Conservation (phyloP, 805 yeast genomes). For the Barnettozyma wickerhamii region DNA sequence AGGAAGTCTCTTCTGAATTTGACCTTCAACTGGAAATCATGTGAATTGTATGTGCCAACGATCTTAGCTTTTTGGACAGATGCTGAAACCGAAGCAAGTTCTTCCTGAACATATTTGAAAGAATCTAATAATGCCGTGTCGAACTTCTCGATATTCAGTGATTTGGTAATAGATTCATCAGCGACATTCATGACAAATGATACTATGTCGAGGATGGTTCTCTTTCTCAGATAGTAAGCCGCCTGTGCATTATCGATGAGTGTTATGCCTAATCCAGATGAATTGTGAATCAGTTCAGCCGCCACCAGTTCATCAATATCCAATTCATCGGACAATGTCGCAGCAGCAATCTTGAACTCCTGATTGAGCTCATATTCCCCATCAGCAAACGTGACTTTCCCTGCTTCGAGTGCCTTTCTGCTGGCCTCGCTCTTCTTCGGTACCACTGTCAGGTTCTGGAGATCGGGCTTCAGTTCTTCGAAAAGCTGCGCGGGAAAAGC, state of each 20-base stretch:
- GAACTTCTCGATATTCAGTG: constrained; percentile 23
- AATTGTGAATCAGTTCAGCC: constrained; percentile 60
- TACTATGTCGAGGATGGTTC: constrained; percentile 66
- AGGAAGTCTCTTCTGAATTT: constrained; percentile 59
- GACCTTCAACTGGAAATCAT: constrained; percentile 43
- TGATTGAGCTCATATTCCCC: constrained; percentile 60
- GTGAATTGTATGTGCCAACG: constrained; percentile 43
- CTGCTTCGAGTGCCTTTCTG: constrained; percentile 42
- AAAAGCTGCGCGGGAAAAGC: constrained; percentile 12
- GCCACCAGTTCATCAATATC: constrained; percentile 72
- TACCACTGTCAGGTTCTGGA: constrained; percentile 36
- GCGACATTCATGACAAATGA: constrained; percentile 33
- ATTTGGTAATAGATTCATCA: constrained; percentile 24
- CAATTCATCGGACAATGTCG: constrained; percentile 57
- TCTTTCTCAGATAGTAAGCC: constrained; percentile 63
- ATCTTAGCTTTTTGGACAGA: constrained; percentile 47
- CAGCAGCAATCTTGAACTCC: constrained; percentile 57
- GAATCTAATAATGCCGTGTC: constrained; percentile 46
- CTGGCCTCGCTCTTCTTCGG: constrained; percentile 43
- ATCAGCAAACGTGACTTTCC: constrained; percentile 44
- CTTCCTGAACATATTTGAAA: constrained; percentile 53
- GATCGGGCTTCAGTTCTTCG: constrained; percentile 38
- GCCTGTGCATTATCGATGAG: constrained; percentile 61
- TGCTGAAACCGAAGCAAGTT: constrained; percentile 51
- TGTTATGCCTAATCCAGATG: constrained; percentile 43